Evolutionary conservation across 768 basidiomycete species (phyloP), one percentile per base, ranked within the genome.

Genomic region (Mycena filopes): DNA sequence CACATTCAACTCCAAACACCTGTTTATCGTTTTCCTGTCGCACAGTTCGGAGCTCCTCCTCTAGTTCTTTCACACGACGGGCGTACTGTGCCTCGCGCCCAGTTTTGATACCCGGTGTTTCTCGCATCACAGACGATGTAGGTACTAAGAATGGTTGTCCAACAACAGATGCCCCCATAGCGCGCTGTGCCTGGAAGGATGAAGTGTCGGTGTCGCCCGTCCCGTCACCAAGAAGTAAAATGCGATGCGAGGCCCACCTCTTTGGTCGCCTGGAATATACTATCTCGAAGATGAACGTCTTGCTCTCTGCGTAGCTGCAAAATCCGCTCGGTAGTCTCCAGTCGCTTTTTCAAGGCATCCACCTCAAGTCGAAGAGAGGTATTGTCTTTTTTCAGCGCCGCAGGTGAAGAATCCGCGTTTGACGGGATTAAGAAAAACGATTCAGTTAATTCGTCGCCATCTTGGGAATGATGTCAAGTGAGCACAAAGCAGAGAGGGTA

Each of bases 21-120:
- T 94, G 89, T 78, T 93, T 93, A 74, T 94, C 93, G 69, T 93
- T 94, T 65, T 95, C 94, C 31, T 77, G 77, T 50, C 87, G 84
- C 57, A 90, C 75, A 20, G 74, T 67, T 59, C 90, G 84, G 20
- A 91, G 76, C 65, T 95, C 94, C 48, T 94, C 93, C 71, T 95
- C 94, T 3, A 94, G 83, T 71, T 95, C 94, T 67, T 92, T 88
- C 61, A 93, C 86, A 59, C 89, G 85, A 26, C 86, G 83, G 28
- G 81, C 80, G 67, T 85, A 85, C 63, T 85, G 84, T 16, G 84
- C 79, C 36, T 69, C 68, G 42, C 68, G 68, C 13, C 64, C 60
- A 28, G 64, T 60, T 51, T 69, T 69, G 20, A 66, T 66, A 46
- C 68, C 68, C 12, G 68, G 68, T n/a, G 61, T 66, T 54, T 69